These are phyloP conservation scores for Rhynchospora pubera DNA, from an alignment of 176 grass and related monocot species.

Conservation along the genomic window DNA sequence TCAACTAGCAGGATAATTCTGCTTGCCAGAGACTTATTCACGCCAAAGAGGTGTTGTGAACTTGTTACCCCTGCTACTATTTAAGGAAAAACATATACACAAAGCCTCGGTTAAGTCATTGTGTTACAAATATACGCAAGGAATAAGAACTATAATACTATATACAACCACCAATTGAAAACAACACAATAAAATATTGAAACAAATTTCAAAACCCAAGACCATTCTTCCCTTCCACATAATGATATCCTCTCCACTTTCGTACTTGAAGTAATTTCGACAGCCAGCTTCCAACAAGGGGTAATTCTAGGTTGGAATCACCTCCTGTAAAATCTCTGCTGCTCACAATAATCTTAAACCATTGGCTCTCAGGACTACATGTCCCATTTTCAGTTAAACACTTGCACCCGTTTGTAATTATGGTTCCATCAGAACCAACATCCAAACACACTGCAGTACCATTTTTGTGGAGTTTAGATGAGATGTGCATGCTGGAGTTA, in stretches of 20 bases:
- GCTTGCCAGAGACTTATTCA: no score
- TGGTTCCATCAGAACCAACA: slow-evolving; percentile 29
- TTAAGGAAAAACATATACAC: neutral
- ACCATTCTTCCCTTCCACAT: neutral
- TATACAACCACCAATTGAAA: slow-evolving; percentile 2
- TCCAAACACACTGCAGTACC: slow-evolving; percentile 67
- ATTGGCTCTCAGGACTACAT: slow-evolving; percentile 78
- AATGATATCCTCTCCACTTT: neutral
- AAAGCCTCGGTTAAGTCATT: neutral
- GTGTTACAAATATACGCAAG: neutral
- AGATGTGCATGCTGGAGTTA: slow-evolving; percentile 69
- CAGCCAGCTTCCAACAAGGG: slow-evolving; percentile 28
- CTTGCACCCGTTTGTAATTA: slow-evolving; percentile 60
- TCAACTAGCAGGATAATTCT: neutral
- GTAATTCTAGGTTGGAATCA: slow-evolving; percentile 40
- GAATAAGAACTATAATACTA: neutral
- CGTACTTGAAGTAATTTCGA: neutral
- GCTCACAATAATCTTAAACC: slow-evolving; percentile 80
- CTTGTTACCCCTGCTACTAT: neutral
- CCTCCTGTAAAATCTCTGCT: slow-evolving; percentile 27
- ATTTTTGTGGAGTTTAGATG: slow-evolving; percentile 44
- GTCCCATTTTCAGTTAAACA: slow-evolving; percentile 44
- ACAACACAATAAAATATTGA: neutral
- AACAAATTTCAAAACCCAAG: neutral
- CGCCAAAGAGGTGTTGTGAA: neutral